These are phyloP conservation scores for Pterocarpus santalinus DNA, from an alignment of 306 rosid species.

Conservation along the genomic window DNA sequence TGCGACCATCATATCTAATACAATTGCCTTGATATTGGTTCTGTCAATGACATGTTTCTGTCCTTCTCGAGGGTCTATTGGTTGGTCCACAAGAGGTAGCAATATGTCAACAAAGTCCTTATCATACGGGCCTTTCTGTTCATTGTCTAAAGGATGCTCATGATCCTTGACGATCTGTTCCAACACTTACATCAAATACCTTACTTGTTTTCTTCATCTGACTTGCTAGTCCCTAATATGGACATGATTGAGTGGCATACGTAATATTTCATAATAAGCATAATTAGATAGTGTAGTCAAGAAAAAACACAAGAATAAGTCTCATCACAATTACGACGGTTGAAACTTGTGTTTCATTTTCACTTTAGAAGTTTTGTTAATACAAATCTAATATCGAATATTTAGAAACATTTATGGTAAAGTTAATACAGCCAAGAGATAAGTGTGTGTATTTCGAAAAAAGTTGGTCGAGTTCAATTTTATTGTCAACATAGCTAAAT, in stretches of 20 bases:
- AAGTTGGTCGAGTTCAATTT: no score
- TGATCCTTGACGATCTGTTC: constrained; percentile 53
- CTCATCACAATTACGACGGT: no score
- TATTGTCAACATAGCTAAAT: no score
- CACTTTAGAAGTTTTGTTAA: no score
- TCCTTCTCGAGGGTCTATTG: constrained; percentile 44
- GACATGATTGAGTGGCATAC: not conserved
- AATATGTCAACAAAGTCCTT: constrained; percentile 49
- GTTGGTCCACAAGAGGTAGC: constrained; percentile 45
- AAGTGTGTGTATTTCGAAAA: no score
- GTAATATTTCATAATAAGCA: not conserved
- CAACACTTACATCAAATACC: constrained; percentile 40
- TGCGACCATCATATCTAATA: constrained; percentile 45
- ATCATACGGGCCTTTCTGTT: not conserved
- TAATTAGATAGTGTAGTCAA: no score
- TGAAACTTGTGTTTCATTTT: no score
- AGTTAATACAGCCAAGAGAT: no score
- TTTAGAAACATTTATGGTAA: no score
- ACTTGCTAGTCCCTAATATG: constrained; percentile 40
- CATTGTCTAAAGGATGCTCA: constrained; percentile 13
- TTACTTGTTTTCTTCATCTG: constrained; percentile 40
- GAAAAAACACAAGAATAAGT: no score
- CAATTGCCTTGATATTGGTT: constrained; percentile 53
- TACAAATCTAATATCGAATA: no score
- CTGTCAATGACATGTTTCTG: constrained; percentile 36